These are phyloP conservation scores for Helicostylum pulchrum DNA, from an alignment of 192 early-diverging fungal genomes.

Conservation along the genomic window DNA sequence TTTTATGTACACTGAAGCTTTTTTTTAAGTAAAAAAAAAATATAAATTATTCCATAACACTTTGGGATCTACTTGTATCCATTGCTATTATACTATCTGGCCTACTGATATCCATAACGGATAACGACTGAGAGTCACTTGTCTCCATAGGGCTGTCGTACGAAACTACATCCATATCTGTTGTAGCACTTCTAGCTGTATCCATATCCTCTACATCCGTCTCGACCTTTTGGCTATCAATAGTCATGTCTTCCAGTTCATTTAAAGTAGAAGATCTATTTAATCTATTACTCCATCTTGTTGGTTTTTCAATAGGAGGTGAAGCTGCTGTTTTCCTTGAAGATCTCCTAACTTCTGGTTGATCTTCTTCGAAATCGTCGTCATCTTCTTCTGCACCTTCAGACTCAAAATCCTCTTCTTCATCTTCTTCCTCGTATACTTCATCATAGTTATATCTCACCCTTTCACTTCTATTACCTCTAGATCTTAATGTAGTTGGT, in stretches of 20 bases:
- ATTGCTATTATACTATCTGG: too few species aligned
- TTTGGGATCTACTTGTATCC: too few species aligned
- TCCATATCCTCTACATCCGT: constrained; percentile 33
- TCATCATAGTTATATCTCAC: constrained; percentile 21
- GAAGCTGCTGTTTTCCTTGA: too few species aligned
- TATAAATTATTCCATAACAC: too few species aligned
- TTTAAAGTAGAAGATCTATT: constrained; percentile 1
- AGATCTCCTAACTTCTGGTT: background rate
- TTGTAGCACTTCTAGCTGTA: too few species aligned
- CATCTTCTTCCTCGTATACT: constrained; percentile 17
- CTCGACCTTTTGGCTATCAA: constrained; percentile 27
- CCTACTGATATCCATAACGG: too few species aligned
- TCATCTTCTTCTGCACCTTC: constrained; percentile 15
- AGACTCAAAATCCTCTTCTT: constrained; percentile 24
- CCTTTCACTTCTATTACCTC: constrained; percentile 2
- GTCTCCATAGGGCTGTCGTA: too few species aligned
- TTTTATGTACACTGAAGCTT: too few species aligned
- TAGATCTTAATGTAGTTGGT: constrained; percentile 12
- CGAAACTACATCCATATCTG: too few species aligned
- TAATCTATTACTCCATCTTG: constrained; percentile 23
- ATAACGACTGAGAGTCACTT: too few species aligned
- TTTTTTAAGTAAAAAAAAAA: too few species aligned
- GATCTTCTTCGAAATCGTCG: background rate
- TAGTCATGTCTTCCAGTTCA: constrained; percentile 20
- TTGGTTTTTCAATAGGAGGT: constrained; percentile 2